These are phyloP conservation scores for Cavenderia fasciculata DNA, from an alignment of 78 protist species.

Conservation along the genomic window DNA sequence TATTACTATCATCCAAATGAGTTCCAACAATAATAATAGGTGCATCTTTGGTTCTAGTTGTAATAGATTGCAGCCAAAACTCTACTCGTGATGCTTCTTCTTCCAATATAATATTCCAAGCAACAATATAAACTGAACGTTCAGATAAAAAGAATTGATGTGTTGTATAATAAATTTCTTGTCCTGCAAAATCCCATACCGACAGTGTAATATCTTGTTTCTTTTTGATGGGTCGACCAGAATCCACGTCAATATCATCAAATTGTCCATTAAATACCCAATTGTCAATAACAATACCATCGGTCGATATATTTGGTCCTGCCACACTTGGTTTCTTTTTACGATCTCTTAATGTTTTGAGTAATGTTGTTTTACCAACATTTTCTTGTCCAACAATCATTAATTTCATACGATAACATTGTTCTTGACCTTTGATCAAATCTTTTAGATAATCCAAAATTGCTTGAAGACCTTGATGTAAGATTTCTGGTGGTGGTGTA, in stretches of 20 bases:
- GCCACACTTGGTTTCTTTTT: constrained; percentile 12
- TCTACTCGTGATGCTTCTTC: constrained; percentile 74
- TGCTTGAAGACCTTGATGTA: constrained; percentile 24
- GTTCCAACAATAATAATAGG: constrained; percentile 83
- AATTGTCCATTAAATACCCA: constrained; percentile 44
- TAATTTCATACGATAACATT: constrained; percentile 60
- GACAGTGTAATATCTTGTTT: constrained; percentile 53
- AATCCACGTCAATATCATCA: constrained; percentile 40
- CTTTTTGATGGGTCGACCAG: constrained; percentile 36
- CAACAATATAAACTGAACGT: constrained; percentile 58
- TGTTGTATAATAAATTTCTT: constrained; percentile 74
- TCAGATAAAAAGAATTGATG: constrained; percentile 82
- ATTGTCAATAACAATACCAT: constrained; percentile 77
- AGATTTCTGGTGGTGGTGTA: constrained; percentile 78
- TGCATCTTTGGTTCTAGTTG: constrained; percentile 64
- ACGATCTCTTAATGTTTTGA: constrained; percentile 34
- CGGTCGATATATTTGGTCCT: constrained; percentile 73
- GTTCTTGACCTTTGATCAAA: constrained; percentile 75
- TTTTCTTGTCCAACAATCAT: constrained; percentile 70
- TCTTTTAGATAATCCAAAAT: constrained; percentile 62
- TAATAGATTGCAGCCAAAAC: constrained; percentile 74
- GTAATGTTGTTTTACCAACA: constrained; percentile 76
- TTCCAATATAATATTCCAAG: constrained; percentile 62
- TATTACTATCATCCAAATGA: constrained; percentile 67
- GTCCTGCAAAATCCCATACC: constrained; percentile 83